A percentile compares a stretch with the other conserved stretches of the same genome.
phyloP scores from a whole-genome alignment of 2,329 filamentous ascomycete species.

The Colletotrichum sp. region DNA sequence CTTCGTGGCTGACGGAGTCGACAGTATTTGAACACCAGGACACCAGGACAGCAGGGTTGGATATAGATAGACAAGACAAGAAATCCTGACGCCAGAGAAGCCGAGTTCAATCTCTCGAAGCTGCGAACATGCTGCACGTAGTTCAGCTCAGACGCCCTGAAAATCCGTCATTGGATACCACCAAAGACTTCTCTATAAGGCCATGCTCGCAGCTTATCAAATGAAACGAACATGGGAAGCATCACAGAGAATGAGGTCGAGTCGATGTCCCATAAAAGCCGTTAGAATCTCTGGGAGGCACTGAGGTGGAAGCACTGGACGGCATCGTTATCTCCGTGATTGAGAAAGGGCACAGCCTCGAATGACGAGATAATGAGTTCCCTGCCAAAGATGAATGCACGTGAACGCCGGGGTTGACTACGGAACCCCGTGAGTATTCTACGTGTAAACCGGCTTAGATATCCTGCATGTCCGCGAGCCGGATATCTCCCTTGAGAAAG shows the following conservation, averaged over 20 bases:
- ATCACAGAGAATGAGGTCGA: background rate
- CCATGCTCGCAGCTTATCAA: background rate
- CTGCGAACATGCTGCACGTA: background rate
- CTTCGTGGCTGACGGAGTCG: background rate
- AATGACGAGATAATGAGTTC: background rate
- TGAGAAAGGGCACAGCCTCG: background rate
- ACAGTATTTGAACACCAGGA: background rate
- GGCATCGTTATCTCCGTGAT: background rate
- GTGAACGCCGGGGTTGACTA: background rate
- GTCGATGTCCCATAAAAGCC: background rate
- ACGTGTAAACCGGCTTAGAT: background rate
- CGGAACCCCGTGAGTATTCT: background rate
- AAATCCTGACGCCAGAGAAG: background rate
- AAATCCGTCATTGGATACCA: background rate
- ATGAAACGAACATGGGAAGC: background rate
- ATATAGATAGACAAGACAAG: background rate
- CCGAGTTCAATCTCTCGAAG: background rate
- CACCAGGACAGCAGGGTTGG: background rate
- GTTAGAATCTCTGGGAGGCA: background rate
- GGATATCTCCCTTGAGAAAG: background rate
- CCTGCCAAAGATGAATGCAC: background rate
- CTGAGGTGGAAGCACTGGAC: background rate
- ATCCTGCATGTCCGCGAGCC: background rate
- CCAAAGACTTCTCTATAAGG: background rate
- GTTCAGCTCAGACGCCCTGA: background rate